Evolutionary conservation across 2,329 filamentous ascomycete genomes (phyloP).

Genomic region (Apiospora phragmitis): DNA sequence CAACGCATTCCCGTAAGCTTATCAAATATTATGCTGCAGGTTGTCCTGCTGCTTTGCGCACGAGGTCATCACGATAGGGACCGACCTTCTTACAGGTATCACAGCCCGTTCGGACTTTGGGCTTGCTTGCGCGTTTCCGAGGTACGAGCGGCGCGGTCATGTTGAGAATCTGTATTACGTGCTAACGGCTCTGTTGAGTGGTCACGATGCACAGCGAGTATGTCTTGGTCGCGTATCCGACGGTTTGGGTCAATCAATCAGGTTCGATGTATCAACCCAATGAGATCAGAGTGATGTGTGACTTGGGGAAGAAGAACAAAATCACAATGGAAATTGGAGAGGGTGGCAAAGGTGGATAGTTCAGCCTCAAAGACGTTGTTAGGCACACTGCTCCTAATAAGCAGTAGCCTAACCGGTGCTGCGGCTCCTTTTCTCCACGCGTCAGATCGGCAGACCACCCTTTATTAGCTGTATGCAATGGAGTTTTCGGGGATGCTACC

Average conservation of each 20-base stretch:
- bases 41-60: neutral
- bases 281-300: neutral
- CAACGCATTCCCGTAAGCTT: neutral
- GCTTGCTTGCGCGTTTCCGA: conserved; percentile 10
- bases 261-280: neutral
- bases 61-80: neutral
- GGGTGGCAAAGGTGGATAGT: neutral
- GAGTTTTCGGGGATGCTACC: neutral
- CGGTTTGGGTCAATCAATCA: neutral
- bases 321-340: neutral
- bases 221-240: neutral
- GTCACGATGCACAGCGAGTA: neutral
- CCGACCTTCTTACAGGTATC: conserved; percentile 11
- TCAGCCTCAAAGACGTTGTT: neutral
- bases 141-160: conserved; percentile 10
- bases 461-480: neutral
- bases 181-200: neutral
- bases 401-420: neutral
- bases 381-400: neutral
- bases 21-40: neutral
- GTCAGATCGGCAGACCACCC: neutral
- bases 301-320: neutral
- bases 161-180: neutral
- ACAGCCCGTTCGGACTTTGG: conserved; percentile 11
- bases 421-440: neutral